Evolutionary conservation across 2,329 filamentous ascomycete genomes (phyloP), one percentile per base, ranked within the genome.

Genomic region (Eurotiales sp.): DNA sequence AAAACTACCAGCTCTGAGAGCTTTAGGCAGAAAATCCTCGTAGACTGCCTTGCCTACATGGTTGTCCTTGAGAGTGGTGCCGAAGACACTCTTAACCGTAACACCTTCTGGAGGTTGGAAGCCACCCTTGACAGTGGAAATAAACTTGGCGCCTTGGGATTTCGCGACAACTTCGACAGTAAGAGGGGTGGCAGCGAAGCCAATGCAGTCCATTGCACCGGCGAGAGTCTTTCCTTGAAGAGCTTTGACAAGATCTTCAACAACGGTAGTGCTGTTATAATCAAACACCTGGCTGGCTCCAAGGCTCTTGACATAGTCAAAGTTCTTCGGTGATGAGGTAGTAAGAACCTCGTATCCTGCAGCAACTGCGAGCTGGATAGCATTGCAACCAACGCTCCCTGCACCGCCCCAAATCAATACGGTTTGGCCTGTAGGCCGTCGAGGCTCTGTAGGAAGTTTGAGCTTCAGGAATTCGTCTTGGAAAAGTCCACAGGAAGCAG

Each of bases 341-440:
- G 61, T 61, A 49, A 71, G 58, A 8, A 76, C 70, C 15, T 65
- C 64, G 46, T 71, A 65, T 8, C 72, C 71, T 19, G 70, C 56
- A 1, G 64, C 66, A 3, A 57, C 63, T 1, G 71, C 72, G 12
- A 74, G 57, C 51, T 76, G 74, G 23, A 75, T 69, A 3, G 66
- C 71, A 4, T 58, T 61, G 29, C 66, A 65, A 1, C 77, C 75
- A 1, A 76, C 73, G n/a, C 66, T 67, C 15, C 60, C 59, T 7
- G 60, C 58, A 1, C 66, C 67, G 6, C 77, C 77, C 75, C 77
- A 80, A 14, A 80, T 59, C 1, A 80, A 56, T 0, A 74, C 47
- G n/a, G 65, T 58, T 53, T 72, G 60, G 14, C 64, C 64, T 1
- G 4, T 39, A 12, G 43, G 1, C 4, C 27, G 37, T 8, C 22